phyloP scores from a whole-genome alignment of 257 asterid genomes.

The Nicotiana attenuata region DNA sequence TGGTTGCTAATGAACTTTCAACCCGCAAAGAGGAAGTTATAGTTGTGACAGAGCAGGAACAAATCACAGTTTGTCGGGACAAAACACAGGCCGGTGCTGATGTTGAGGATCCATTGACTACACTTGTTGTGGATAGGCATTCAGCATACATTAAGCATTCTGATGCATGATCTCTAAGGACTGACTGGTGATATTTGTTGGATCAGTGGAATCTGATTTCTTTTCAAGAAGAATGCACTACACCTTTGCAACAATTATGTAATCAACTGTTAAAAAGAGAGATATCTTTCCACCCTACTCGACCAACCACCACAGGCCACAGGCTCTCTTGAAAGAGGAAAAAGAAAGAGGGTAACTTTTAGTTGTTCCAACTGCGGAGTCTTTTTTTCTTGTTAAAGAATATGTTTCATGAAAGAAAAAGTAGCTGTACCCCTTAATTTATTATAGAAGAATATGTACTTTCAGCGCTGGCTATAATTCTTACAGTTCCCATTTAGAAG shows the following conservation, averaged over 20 bases:
- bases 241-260: not conserved
- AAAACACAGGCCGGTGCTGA: slow-evolving; percentile 43
- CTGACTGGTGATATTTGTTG: not conserved
- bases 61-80: slow-evolving; percentile 53
- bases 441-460: not conserved
- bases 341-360: not conserved
- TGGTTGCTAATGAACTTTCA: slow-evolving; percentile 88
- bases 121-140: slow-evolving; percentile 61
- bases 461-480: not conserved
- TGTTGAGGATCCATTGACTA: slow-evolving; percentile 66
- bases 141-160: slow-evolving; percentile 39
- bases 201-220: not conserved
- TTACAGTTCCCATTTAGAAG: not conserved
- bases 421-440: not conserved
- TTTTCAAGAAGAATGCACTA: not conserved
- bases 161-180: slow-evolving; percentile 8
- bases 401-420: not conserved
- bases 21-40: slow-evolving; percentile 88
- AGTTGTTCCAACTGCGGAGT: not conserved
- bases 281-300: not conserved
- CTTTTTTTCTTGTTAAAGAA: not conserved
- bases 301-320: not conserved
- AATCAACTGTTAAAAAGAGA: not conserved
- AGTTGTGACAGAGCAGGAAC: slow-evolving; percentile 53
- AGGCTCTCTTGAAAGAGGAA: not conserved